These are phyloP conservation scores for Clonostachys sp. DNA, from an alignment of 2,329 filamentous ascomycete species.

Conservation along the genomic window DNA sequence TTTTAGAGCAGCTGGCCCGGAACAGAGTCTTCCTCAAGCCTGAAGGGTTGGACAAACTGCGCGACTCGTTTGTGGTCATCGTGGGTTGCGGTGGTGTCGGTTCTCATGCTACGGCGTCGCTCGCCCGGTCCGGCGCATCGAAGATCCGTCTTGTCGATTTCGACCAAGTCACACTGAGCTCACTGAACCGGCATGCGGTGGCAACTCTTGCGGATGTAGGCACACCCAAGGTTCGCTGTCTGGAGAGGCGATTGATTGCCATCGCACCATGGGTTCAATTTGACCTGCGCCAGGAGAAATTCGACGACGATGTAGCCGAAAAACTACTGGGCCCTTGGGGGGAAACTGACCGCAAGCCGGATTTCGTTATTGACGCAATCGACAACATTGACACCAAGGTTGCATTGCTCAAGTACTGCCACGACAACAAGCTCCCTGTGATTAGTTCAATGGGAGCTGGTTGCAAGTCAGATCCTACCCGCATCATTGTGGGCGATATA, in stretches of 20 bases:
- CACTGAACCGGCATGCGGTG: slow-evolving; percentile 91
- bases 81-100: slow-evolving; percentile 94
- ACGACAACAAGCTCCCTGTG: slow-evolving; percentile 71
- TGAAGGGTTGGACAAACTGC: slow-evolving; percentile 73
- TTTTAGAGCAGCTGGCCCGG: slow-evolving; percentile 88
- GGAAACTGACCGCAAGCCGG: slow-evolving; percentile 57
- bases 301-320: slow-evolving; percentile 62
- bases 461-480: slow-evolving; percentile 82
- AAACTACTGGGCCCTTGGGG: slow-evolving; percentile 64
- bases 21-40: slow-evolving; percentile 89
- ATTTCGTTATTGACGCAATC: slow-evolving; percentile 94
- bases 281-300: slow-evolving; percentile 81
- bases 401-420: slow-evolving; percentile 81
- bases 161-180: slow-evolving; percentile 93
- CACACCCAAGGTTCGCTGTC: slow-evolving; percentile 82
- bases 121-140: slow-evolving; percentile 86
- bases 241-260: slow-evolving; percentile 75
- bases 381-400: slow-evolving; percentile 99
- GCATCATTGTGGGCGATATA: slow-evolving; percentile 88
- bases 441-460: slow-evolving; percentile 96
- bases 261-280: slow-evolving; percentile 90
- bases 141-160: slow-evolving; percentile 89
- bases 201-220: slow-evolving; percentile 93
- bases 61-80: slow-evolving; percentile 78
- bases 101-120: slow-evolving; percentile 81